Conservation (phyloP, 371 early-diverging fungal genomes). For the Umbelopsis sp. region DNA sequence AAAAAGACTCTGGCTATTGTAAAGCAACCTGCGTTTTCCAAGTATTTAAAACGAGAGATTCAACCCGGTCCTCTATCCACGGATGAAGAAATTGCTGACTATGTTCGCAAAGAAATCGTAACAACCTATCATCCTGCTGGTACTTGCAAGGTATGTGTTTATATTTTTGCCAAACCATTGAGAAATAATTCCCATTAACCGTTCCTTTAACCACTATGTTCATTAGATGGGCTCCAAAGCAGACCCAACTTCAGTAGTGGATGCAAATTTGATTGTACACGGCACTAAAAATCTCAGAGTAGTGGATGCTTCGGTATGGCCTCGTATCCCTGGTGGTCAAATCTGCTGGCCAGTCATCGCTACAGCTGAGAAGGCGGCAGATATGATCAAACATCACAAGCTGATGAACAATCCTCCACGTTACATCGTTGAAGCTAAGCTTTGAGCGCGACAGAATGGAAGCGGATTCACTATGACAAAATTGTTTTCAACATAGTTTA, state of each 20-base stretch:
- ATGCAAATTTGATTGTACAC: constrained; percentile 42
- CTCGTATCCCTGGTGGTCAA: constrained; percentile 37
- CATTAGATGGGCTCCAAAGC: background rate
- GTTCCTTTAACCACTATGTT: background rate
- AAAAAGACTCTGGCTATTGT: constrained; percentile 25
- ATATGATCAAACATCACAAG: constrained; percentile 24
- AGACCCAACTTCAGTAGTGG: constrained; percentile 37
- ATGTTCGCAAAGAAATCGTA: constrained; percentile 30
- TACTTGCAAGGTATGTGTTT: constrained; percentile 42
- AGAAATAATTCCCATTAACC: background rate
- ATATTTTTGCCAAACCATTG: background rate
- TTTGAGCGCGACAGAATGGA: background rate
- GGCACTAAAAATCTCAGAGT: constrained; percentile 45
- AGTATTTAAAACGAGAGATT: background rate
- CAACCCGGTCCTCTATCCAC: background rate
- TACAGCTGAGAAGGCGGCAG: constrained; percentile 32
- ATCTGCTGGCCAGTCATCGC: constrained; percentile 36
- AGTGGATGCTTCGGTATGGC: constrained; percentile 54
- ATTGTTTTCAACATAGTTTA: background rate
- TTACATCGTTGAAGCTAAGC: background rate
- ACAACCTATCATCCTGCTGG: constrained; percentile 44
- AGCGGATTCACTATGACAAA: background rate
- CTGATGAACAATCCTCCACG: background rate
- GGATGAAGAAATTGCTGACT: constrained; percentile 18
- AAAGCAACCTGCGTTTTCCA: background rate